Conservation (phyloP, 257 asterid species). For the Eucommia ulmoides region DNA sequence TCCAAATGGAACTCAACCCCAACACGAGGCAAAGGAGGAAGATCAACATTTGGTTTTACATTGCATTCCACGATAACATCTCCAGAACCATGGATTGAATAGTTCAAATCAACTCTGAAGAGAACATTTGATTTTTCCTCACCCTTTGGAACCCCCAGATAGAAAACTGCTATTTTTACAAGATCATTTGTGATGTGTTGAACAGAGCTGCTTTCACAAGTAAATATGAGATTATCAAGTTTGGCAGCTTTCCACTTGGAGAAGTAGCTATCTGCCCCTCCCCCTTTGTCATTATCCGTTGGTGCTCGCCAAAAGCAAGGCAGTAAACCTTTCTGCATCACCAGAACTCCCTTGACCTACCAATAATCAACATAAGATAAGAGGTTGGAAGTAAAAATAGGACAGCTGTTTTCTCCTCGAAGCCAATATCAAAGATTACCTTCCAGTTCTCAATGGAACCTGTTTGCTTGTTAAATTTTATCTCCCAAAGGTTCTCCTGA, state of each 20-base stretch:
- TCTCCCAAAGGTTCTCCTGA: constrained; percentile 57
- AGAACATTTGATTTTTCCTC: constrained; percentile 23
- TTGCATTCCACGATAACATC: constrained; percentile 67
- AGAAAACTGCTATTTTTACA: constrained; percentile 41
- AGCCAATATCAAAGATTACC: constrained; percentile 36
- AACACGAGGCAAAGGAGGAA: constrained; percentile 94
- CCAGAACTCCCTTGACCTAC: constrained; percentile 52
- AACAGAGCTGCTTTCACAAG: constrained; percentile 44
- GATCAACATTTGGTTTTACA: constrained; percentile 49
- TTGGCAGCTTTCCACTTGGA: constrained; percentile 70
- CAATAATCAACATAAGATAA: constrained; percentile 3
- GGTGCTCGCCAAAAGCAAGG: constrained; percentile 99
- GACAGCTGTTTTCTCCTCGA: too few relatives aligned
- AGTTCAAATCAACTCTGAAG: constrained; percentile 37
- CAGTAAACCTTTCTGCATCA: constrained; percentile 57
- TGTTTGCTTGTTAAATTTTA: constrained; percentile 45
- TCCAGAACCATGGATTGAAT: constrained; percentile 68
- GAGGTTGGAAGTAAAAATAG: constrained; percentile 3
- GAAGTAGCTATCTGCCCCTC: constrained; percentile 53
- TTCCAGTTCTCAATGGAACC: constrained; percentile 81
- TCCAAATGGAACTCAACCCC: constrained; percentile 78
- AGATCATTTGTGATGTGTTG: constrained; percentile 27
- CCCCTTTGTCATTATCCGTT: constrained; percentile 94
- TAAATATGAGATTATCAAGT: constrained; percentile 36
- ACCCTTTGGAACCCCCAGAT: constrained; percentile 36